phyloP scores from a whole-genome alignment of 345 rosid species.

The Firmiana major region DNA sequence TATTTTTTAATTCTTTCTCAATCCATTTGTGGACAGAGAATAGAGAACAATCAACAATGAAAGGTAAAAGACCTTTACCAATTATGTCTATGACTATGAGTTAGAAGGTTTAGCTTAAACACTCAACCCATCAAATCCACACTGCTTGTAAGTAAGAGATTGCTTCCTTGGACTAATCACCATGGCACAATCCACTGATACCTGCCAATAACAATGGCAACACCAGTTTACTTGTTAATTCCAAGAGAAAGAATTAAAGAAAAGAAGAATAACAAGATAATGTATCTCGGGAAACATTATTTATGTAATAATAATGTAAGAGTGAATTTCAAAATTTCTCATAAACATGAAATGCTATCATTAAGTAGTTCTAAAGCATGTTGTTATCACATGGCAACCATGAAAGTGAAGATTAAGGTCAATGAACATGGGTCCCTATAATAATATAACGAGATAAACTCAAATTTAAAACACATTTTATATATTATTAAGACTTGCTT shows the following conservation, averaged over 20 bases:
- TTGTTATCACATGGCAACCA: not conserved
- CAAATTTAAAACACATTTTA: too few relatives aligned
- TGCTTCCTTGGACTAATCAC: constrained; percentile 94
- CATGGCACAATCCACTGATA: constrained; percentile 84
- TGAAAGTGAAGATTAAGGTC: not conserved
- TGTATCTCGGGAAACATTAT: not conserved
- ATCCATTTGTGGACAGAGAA: constrained; percentile 1
- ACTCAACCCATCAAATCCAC: constrained; percentile 91
- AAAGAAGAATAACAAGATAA: not conserved
- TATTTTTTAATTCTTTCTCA: not conserved
- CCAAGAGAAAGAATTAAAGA: not conserved
- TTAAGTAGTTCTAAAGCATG: not conserved
- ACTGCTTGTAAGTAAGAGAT: constrained; percentile 83
- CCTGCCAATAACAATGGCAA: constrained; percentile 38
- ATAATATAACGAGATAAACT: too few relatives aligned
- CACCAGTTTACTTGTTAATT: not conserved
- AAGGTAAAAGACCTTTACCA: not conserved
- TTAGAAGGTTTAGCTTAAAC: constrained; percentile 28
- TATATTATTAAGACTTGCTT: not conserved
- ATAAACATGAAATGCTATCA: not conserved
- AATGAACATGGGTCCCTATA: not conserved
- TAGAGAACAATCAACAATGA: not conserved
- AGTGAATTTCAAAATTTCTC: not conserved
- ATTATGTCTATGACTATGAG: not conserved
- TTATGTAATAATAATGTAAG: not conserved